Evolutionary conservation across 2,329 filamentous ascomycete genomes (phyloP), one percentile per base, ranked within the genome.

Genomic region (Aspergillus sp.): DNA sequence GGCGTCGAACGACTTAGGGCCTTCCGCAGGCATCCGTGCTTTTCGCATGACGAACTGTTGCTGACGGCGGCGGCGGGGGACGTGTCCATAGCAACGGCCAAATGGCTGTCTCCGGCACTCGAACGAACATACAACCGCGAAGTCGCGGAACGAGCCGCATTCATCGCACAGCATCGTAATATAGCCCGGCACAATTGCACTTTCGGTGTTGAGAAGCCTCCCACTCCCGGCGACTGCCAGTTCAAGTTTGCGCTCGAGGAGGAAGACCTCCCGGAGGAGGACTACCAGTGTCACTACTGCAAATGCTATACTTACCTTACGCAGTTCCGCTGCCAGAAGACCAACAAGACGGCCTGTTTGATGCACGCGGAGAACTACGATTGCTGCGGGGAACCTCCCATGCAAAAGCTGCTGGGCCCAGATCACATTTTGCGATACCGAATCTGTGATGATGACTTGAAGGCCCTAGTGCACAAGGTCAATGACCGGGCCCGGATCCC

Each of bases 31-130:
- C 88, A 95, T 43, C 86, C 91, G 1, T 96, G 91, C 57, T 98
- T 98, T 57, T 96, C 89, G 0, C 91, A 98, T 45, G 91, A 98
- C 49, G 91, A 98, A 57, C 66, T 98, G 14, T 68, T 98, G 3
- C 80, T 93, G 65, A 95, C 89, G 2, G 91, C 91, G 5, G 86
- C 88, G 5, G 78, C 85, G 43, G 81, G 76, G 48, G 80, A 86
- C 45, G 74, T 78, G 2, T 78, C 76, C 0, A 96, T 98, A 35
- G 83, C 85, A 47, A 95, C 86, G 2, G 86, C 91, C 1, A 94
- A 91, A 60, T 98, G 91, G 91, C 71, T 98, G 11, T 83, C 82
- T 2, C 89, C 89, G 0, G 91, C 91, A 2, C 64, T 98, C 14
- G 75, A 85, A 32, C 75, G 83, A 29, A 82, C 93, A 51, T 75